Evolutionary conservation across 2,329 filamentous ascomycete species (phyloP).

Genomic region (Cercospora sp.): DNA sequence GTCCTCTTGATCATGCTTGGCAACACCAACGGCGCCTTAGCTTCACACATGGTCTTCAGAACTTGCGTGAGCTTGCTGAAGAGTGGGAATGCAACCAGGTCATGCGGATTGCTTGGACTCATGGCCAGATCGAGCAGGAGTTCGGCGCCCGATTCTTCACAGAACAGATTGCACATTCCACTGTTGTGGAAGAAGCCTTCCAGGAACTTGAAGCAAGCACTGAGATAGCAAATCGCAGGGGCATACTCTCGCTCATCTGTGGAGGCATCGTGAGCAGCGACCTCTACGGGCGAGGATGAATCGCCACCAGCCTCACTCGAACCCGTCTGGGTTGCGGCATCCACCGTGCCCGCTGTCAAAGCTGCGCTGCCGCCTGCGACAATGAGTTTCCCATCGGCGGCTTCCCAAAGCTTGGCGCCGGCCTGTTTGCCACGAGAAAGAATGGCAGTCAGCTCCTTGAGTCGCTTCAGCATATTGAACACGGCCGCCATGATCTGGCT

Average conservation of each 20-base stretch:
- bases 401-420: slow-evolving; percentile 72
- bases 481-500: slow-evolving; percentile 79
- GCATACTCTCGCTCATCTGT: slow-evolving; percentile 41
- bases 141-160: slow-evolving; percentile 78
- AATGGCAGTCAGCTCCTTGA: slow-evolving; percentile 70
- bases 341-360: slow-evolving; percentile 12
- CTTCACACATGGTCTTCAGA: slow-evolving; percentile 75
- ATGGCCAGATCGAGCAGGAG: slow-evolving; percentile 80
- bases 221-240: slow-evolving; percentile 59
- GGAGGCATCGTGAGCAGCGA: slow-evolving; percentile 34
- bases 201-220: slow-evolving; percentile 75
- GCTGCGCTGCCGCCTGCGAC: slow-evolving; percentile 45
- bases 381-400: slow-evolving; percentile 43
- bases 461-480: slow-evolving; percentile 81
- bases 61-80: slow-evolving; percentile 72
- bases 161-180: slow-evolving; percentile 69
- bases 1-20: slow-evolving; percentile 77
- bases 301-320: neutral
- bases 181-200: slow-evolving; percentile 73
- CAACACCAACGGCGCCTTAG: slow-evolving; percentile 75
- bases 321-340: slow-evolving; percentile 4
- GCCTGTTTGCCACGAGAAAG: slow-evolving; percentile 69
- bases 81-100: slow-evolving; percentile 66
- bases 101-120: slow-evolving; percentile 74
- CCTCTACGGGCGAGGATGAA: neutral